Evolutionary conservation across 108 stramenopile species (phyloP).

Genomic region (Poteriospumella lacustris): DNA sequence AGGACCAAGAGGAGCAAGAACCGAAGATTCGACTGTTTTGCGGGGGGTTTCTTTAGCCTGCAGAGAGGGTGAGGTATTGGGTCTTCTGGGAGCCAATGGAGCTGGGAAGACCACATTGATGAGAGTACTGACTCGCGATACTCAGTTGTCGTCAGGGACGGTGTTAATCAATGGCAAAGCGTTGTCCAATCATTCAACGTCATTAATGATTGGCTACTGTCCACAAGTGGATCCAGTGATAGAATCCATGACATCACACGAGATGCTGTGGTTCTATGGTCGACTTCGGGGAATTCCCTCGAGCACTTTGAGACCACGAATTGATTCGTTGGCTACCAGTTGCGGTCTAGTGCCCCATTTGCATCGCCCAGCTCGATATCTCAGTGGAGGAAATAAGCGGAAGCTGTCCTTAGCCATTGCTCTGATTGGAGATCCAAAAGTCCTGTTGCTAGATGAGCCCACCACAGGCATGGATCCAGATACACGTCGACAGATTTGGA

Average conservation of each 20-base stretch:
- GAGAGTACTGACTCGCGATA: conserved; percentile 52
- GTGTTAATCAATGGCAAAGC: conserved; percentile 33
- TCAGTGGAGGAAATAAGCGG: conserved; percentile 47
- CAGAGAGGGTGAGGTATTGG: conserved; percentile 52
- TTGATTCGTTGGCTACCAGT: conserved; percentile 28
- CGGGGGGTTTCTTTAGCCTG: conserved; percentile 35
- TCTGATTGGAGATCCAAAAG: conserved; percentile 29
- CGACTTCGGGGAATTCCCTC: conserved; percentile 74
- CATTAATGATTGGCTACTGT: conserved; percentile 34
- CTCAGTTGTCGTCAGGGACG: conserved; percentile 22
- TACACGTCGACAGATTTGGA: conserved; percentile 35
- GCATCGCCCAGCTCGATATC: background rate
- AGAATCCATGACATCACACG: conserved; percentile 40
- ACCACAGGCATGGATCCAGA: conserved; percentile 43
- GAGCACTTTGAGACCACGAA: background rate
- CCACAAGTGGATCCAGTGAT: conserved; percentile 44
- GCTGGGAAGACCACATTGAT: conserved; percentile 64
- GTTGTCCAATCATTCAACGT: conserved; percentile 37
- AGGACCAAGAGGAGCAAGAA: no score
- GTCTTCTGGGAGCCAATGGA: conserved; percentile 63
- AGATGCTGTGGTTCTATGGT: conserved; percentile 73
- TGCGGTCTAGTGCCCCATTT: background rate
- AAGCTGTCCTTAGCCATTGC: conserved; percentile 45
- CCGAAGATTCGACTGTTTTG: no score
- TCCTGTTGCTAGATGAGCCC: conserved; percentile 47